phyloP scores from a whole-genome alignment of 345 rosid genomes.

The Gynandropsis gynandra region DNA sequence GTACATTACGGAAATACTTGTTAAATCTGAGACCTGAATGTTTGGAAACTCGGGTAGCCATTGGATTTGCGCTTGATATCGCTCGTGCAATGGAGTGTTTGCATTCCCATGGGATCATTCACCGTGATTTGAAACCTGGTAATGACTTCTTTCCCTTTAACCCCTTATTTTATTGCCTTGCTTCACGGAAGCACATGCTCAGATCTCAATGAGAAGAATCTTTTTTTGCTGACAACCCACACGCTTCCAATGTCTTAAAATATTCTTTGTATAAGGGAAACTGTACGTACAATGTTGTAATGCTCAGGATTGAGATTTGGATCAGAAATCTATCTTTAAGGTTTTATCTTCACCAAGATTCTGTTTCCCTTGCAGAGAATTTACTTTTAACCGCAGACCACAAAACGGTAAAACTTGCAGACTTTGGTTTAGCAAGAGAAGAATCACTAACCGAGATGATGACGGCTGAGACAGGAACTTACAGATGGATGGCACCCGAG shows the following conservation, averaged over 20 bases:
- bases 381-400: slow-evolving; percentile 86
- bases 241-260: slow-evolving; percentile 12
- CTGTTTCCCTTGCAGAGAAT: slow-evolving; percentile 51
- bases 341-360: background rate
- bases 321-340: background rate
- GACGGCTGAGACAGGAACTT: slow-evolving; percentile 98
- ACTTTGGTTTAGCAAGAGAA: slow-evolving; percentile 94
- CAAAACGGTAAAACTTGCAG: slow-evolving; percentile 83
- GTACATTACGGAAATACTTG: slow-evolving; percentile 76
- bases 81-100: slow-evolving; percentile 96
- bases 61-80: slow-evolving; percentile 85
- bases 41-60: slow-evolving; percentile 63
- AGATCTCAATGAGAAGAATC: slow-evolving; percentile 29
- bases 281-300: background rate
- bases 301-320: no score
- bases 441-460: slow-evolving; percentile 97
- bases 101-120: slow-evolving; percentile 93
- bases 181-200: slow-evolving; percentile 26
- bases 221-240: slow-evolving; percentile 25
- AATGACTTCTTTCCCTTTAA: slow-evolving; percentile 15
- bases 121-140: slow-evolving; percentile 97
- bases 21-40: slow-evolving; percentile 74
- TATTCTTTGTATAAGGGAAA: background rate
- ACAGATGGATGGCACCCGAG: slow-evolving; percentile 99
- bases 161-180: slow-evolving; percentile 6